Evolutionary conservation across 78 protist species (phyloP), one percentile per base, ranked within the genome.

Genomic region (Pelomyxa schiedti): DNA sequence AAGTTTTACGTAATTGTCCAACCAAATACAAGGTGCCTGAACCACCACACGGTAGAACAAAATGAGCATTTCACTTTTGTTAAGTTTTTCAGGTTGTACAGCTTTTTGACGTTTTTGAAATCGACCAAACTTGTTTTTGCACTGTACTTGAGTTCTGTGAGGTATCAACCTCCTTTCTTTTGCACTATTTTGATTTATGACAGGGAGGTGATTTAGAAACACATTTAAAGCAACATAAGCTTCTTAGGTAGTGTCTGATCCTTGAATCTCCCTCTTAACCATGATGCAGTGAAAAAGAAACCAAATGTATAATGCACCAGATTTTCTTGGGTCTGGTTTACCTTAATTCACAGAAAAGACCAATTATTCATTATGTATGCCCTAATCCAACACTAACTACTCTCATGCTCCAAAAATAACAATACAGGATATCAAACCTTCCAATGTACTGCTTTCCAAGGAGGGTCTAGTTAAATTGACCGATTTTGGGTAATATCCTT

Each of bases 381-480:
- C n/a, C n/a, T n/a, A n/a, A n/a, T n/a, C n/a, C n/a, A n/a, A n/a
- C n/a, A n/a, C n/a, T n/a, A n/a, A n/a, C n/a, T n/a, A n/a, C n/a
- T n/a, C n/a, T n/a, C n/a, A n/a, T n/a, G n/a, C n/a, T n/a, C n/a
- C n/a, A n/a, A n/a, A n/a, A n/a, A n/a, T n/a, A n/a, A n/a, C n/a
- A n/a, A n/a, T n/a, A n/a, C n/a, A n/a, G n/a, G 97, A 94, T 75
- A 86, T 94, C 70, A 94, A 94, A 84, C 97, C 98, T 0, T 96
- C 76, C 8, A 94, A 94, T 65, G 70, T 94, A 36, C 41, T 91
- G 53, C 69, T 85, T 24, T n/a, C n/a, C n/a, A n/a, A n/a, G n/a
- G n/a, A n/a, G n/a, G n/a, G n/a, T n/a, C n/a, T n/a, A n/a, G n/a
- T n/a, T n/a, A n/a, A n/a, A n/a, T n/a, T n/a, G n/a, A n/a, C n/a